Evolutionary conservation across 169 alveolate species (phyloP), one percentile per base, ranked within the genome.

Genomic region (Cyclospora cayetanensis): DNA sequence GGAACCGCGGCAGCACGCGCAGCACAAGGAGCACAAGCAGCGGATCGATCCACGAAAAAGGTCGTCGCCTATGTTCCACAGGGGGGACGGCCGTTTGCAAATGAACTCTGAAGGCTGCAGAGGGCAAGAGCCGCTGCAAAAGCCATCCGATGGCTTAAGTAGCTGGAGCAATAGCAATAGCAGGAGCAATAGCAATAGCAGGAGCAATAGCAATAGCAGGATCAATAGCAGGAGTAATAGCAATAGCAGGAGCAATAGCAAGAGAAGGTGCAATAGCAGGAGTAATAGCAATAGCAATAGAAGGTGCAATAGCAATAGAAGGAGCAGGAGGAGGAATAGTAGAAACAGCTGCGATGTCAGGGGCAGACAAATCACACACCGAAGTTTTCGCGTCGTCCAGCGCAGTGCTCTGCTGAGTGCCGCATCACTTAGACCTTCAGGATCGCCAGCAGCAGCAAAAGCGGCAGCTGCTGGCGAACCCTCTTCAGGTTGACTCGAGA

Each of bases 321-420:
- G 68, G 68, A 76, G 37, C 86, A 76, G 86, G 68, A 76, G 65
- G 42, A 76, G 37, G 39, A 76, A 18, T 55, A 27, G 70, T 77
- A 53, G 60, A 74, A 41, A 43, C 80, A 37, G 29, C 90, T 37
- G 11, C 42, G 34, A n/a, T 20, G 4, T 7, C 29, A 34, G 3
- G 42, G 80, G 18, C 15, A 50, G 27, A 34, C 15, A 4, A n/a
- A 41, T 4, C 25, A 25, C 42, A 11, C 12, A 42, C 37, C 29
- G 42, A 15, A n/a, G 70, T 0, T 0, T 41, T 1, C 46, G 70
- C 70, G 70, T 55, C 27, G 34, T 55, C 70, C 70, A 55, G 70
- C 70, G 70, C 70, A 55, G 70, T 9, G 29, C 70, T 29, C 70
- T 9, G 34, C 70, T 15, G 7, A 55, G 70, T 29, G 11, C 70